Evolutionary conservation across 192 early-diverging fungal species (phyloP), one percentile per base, ranked within the genome.

Genomic region (Coemansia sp.): DNA sequence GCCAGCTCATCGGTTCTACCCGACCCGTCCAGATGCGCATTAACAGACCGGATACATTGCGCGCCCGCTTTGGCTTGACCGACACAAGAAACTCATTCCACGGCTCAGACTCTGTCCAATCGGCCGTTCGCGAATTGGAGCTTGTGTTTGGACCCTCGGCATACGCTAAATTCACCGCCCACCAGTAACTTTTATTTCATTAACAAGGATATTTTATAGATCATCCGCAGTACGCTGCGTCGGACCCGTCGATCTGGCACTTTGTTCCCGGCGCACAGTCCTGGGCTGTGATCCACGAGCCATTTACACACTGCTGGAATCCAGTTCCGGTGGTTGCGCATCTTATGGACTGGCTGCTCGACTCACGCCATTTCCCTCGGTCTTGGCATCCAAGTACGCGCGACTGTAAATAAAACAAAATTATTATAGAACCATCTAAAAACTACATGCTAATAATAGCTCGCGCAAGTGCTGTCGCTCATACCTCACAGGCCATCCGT

Each of bases 61-160:
- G 88, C 19, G 83, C 88, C 8, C 60, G 82, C 3, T 90, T 83
- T 65, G 90, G 88, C 2, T 59, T 91, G 66, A 90, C 88, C 0
- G 90, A 91, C 61, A 90, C 90, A 2, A 52, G 89, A 21, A 91
- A 91, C 61, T 88, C 88, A 1, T 89, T 89, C 42, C 90, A 91
- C 65, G 90, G 90, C 0, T 89, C 88, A 46, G 89, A 90, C 60
- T 87, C 89, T 0, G 60, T 64, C 1, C 83, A 81, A 10, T 85
- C 76, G 0, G 89, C 89, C 15, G 54, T 23, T 22, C 72, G 80
- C 7, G 89, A 91, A 63, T 83, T 91, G 2, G 51, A 56, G 4
- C 84, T 87, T 44, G 81, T 89, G 28, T 91, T 91, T 65, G 82
- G 69, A 6, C 31, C 31, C 31, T 34, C 31, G 6, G 31, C 31